A percentile compares a stretch with the other conserved stretches of the same genome.
Evolutionary conservation across 139 green algal species (phyloP).

Genomic region (Chlorella sp.): DNA sequence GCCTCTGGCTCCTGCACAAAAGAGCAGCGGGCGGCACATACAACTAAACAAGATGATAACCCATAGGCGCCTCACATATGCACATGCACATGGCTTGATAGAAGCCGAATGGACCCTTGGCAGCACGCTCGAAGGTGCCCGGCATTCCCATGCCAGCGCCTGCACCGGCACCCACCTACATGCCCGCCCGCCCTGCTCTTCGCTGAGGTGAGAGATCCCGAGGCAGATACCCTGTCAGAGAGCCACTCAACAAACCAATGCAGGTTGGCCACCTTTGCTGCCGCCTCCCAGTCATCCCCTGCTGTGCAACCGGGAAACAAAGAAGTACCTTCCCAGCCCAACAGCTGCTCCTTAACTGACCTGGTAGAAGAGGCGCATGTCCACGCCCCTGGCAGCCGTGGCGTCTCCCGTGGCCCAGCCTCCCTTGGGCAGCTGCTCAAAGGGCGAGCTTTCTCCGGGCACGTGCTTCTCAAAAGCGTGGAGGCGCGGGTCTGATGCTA

Average conservation of each 20-base stretch:
- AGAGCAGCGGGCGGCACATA: background rate
- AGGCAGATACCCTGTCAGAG: no score
- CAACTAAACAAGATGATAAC: no score
- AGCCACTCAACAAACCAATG: no score
- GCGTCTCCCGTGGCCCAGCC: slow-evolving; percentile 52
- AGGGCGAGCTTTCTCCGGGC: slow-evolving; percentile 9
- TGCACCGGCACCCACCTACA: background rate
- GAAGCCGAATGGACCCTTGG: background rate
- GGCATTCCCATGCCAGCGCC: background rate
- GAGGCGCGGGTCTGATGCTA: background rate
- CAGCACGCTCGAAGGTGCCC: background rate
- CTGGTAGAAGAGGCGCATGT: slow-evolving; percentile 60
- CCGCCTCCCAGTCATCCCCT: background rate
- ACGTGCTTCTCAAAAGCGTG: slow-evolving; percentile 62
- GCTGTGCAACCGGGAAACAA: background rate
- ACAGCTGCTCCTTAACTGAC: background rate
- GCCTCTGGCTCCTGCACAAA: slow-evolving; percentile 4
- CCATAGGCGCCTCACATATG: no score
- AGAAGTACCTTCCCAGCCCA: no score
- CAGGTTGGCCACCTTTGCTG: no score
- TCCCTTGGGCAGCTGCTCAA: slow-evolving; percentile 35
- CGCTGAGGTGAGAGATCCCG: background rate
- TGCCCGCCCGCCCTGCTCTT: background rate
- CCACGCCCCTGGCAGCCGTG: slow-evolving; percentile 39
- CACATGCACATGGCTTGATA: background rate